A percentile compares a stretch with the other conserved stretches of the same genome.
Conservation (phyloP, 2,329 filamentous ascomycete species). For the Neobulgaria alba region DNA sequence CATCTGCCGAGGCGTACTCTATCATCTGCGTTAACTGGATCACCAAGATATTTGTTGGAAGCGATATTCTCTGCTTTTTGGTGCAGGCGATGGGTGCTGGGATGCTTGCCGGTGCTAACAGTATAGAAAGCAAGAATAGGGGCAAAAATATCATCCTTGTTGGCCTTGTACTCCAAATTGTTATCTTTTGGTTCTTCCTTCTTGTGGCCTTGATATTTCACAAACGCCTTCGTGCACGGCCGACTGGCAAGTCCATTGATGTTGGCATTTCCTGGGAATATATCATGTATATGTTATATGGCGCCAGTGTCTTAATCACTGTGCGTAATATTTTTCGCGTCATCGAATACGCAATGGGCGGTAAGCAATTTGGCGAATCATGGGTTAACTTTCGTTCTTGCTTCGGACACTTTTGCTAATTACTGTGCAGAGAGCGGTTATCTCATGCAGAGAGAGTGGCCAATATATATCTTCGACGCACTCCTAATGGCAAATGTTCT, state of each 20-base stretch:
- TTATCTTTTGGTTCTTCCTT: slow-evolving; percentile 42
- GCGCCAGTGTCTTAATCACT: slow-evolving; percentile 35
- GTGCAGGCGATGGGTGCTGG: slow-evolving; percentile 25
- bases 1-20: slow-evolving; percentile 28
- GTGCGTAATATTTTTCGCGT: slow-evolving; percentile 38
- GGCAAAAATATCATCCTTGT: slow-evolving; percentile 36
- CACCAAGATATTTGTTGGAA: slow-evolving; percentile 36
- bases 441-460: slow-evolving; percentile 30
- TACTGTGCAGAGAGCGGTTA: slow-evolving; percentile 26
- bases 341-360: slow-evolving; percentile 31
- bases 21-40: slow-evolving; percentile 28
- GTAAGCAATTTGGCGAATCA: neutral
- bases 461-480: slow-evolving; percentile 37
- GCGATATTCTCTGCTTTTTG: slow-evolving; percentile 35
- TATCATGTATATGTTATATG: slow-evolving; percentile 33
- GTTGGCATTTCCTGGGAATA: slow-evolving; percentile 14
- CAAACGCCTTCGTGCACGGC: neutral
- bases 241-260: slow-evolving; percentile 5
- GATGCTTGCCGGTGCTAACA: neutral
- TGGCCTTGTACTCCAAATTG: slow-evolving; percentile 40
- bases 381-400: neutral
- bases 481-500: slow-evolving; percentile 31
- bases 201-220: slow-evolving; percentile 9
- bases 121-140: slow-evolving; percentile 25
- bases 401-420: neutral